A percentile compares a stretch with the other conserved stretches of the same genome.
Evolutionary conservation across 164 flowering plant species (phyloP).

Genomic region (Aristolochia fimbriata): DNA sequence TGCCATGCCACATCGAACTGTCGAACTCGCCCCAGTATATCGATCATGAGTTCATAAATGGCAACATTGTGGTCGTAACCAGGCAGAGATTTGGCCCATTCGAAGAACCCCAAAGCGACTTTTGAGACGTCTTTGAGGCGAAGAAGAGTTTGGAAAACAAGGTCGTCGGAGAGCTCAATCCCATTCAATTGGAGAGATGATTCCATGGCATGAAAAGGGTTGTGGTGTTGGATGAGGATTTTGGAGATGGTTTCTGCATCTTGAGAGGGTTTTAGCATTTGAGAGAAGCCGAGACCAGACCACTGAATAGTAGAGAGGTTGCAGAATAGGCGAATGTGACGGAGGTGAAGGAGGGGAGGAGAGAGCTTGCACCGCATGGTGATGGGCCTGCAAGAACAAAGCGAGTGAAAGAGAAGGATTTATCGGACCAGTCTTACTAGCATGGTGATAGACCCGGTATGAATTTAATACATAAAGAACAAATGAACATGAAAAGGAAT

Average conservation of each 20-base stretch:
- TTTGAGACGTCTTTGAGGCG: slow-evolving; percentile 62
- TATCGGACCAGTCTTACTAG: too few species aligned
- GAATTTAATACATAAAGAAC: too few species aligned
- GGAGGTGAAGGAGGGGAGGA: slow-evolving; percentile 1
- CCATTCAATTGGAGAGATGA: slow-evolving; percentile 80
- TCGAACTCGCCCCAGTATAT: slow-evolving; percentile 56
- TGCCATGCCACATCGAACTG: slow-evolving; percentile 94
- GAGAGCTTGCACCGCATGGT: slow-evolving; percentile 2
- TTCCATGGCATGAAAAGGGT: slow-evolving; percentile 85
- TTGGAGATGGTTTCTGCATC: slow-evolving; percentile 62
- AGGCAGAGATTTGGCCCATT: slow-evolving; percentile 35
- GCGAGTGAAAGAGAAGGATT: too few species aligned
- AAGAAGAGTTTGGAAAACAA: slow-evolving; percentile 68
- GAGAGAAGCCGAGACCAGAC: neutral
- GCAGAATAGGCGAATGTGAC: neutral
- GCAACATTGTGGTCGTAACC: slow-evolving; percentile 22
- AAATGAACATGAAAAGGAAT: too few species aligned
- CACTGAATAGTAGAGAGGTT: neutral
- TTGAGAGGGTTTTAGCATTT: slow-evolving; percentile 28
- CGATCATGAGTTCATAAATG: slow-evolving; percentile 56
- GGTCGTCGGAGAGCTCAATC: slow-evolving; percentile 35
- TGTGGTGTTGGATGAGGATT: slow-evolving; percentile 68
- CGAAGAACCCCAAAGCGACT: slow-evolving; percentile 68
- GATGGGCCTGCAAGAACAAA: neutral
- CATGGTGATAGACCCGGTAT: too few species aligned